phyloP scores from a whole-genome alignment of 306 rosid species.

The Albizia julibrissin region DNA sequence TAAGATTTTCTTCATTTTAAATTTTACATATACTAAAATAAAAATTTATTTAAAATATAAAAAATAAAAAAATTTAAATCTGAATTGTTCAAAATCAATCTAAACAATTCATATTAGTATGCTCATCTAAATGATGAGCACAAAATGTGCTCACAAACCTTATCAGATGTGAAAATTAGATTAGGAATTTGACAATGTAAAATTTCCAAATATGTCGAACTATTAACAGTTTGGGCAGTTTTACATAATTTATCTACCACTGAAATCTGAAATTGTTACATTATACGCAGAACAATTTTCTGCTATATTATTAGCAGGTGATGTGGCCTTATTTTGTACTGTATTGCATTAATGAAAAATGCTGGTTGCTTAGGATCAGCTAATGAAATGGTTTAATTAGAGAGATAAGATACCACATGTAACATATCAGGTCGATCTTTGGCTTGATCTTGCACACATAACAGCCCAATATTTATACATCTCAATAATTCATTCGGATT shows the following conservation, averaged over 20 bases:
- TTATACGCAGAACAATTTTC: background rate
- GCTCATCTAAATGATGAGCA: no score
- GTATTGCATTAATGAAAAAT: background rate
- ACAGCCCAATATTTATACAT: background rate
- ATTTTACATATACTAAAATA: no score
- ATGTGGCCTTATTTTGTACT: background rate
- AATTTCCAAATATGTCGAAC: no score
- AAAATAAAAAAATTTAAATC: no score
- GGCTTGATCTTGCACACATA: background rate
- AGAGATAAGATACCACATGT: background rate
- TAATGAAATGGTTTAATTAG: background rate
- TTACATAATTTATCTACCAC: background rate
- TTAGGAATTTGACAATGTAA: no score
- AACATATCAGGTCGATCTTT: background rate
- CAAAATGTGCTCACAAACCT: no score
- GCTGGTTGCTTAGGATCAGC: background rate
- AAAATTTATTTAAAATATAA: no score
- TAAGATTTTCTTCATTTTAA: no score
- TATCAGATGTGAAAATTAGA: no score
- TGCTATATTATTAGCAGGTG: background rate
- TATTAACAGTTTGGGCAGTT: no score
- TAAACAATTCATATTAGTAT: no score
- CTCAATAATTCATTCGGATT: background rate
- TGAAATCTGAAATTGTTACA: background rate
- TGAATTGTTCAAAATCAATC: no score